Base-by-base conservation (phyloP, 306 rosid genomes). In the Prunus mira region DNA sequence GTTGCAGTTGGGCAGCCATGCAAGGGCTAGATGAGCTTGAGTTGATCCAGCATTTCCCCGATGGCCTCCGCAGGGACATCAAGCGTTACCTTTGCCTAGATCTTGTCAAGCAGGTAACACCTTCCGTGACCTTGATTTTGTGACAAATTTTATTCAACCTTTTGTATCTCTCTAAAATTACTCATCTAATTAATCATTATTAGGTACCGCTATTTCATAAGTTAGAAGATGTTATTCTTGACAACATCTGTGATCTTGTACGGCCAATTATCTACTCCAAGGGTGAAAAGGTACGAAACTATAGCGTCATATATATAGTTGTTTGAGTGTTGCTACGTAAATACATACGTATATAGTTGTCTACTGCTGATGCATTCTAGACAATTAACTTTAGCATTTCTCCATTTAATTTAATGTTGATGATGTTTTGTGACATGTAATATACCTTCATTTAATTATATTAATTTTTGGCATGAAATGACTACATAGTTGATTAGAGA, bases 1-100 rank as follows among this genome's bases (percentile, higher is more conserved):
- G 73, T 30, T 71, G 63, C 18, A 75, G 76, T 32, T 79, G 80
- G 85, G 67, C 71, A 5, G 49, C 88, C 64, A 81, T 72, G 81
- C 81, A 24, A 22, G 85, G 85, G 6, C 49, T 52, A 9, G 83
- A 85, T 67, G 86, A 85, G 65, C 69, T 71, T 70, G 76, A 81
- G 9, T 56, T 85, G 30, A 78, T 85, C 46, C 74, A 75, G 62
- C 68, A 76, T 45, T 76, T 85, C 3, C 86, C 88, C 3, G 74
- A 81, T 46, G 88, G 83, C 32, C 81, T 85, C 43, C 83, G 86
- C 12, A 43, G 81, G 9, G 85, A 85, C 30, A 85, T 85, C 34
- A 85, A 79, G 43, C 83, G 88, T 25, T 73, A 74, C 71, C 83
- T 85, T 61, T 81, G 86, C 83, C 49, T 81, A 45, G 88, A 85